These are phyloP conservation scores for Pichia kudriavzevii DNA, from an alignment of 1,139 yeast species.

Conservation along the genomic window DNA sequence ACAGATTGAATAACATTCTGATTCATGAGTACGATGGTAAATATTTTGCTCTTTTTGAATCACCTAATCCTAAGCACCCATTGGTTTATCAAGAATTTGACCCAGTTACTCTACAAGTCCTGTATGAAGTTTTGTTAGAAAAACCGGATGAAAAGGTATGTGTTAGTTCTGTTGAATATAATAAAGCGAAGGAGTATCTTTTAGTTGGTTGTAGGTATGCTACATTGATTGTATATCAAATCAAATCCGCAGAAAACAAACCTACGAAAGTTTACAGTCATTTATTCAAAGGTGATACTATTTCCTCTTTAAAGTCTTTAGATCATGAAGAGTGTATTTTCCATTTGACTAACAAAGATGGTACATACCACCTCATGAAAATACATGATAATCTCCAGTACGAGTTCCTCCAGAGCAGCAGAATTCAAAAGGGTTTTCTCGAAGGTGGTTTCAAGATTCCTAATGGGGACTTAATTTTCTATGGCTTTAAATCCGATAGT, in stretches of 20 bases:
- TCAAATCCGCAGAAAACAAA: conserved; percentile 22
- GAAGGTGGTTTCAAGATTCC: conserved; percentile 56
- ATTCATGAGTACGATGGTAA: conserved; percentile 15
- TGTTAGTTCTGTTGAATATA: conserved; percentile 48
- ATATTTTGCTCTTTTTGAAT: conserved; percentile 44
- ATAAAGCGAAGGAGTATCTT: conserved; percentile 34
- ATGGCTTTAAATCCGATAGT: conserved; percentile 74
- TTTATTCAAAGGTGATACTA: conserved; percentile 65
- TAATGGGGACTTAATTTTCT: conserved; percentile 46
- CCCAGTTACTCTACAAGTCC: conserved; percentile 18
- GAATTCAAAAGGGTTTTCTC: conserved; percentile 64
- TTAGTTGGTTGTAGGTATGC: conserved; percentile 70
- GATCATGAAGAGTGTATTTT: conserved; percentile 18
- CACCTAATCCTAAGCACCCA: conserved; percentile 60
- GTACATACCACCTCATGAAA: conserved; percentile 41
- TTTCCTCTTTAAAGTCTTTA: conserved; percentile 47
- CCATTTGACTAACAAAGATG: conserved; percentile 57
- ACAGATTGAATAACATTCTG: conserved; percentile 13
- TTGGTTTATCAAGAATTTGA: conserved; percentile 40
- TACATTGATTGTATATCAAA: conserved; percentile 49
- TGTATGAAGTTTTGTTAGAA: conserved; percentile 19
- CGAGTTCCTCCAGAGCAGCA: conserved; percentile 48
- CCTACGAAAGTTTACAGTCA: conserved; percentile 39
- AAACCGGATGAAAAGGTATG: conserved; percentile 46
- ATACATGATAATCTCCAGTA: conserved; percentile 18